Evolutionary conservation across 257 asterid genomes (phyloP).

Genomic region (Salvia miltiorrhiza): DNA sequence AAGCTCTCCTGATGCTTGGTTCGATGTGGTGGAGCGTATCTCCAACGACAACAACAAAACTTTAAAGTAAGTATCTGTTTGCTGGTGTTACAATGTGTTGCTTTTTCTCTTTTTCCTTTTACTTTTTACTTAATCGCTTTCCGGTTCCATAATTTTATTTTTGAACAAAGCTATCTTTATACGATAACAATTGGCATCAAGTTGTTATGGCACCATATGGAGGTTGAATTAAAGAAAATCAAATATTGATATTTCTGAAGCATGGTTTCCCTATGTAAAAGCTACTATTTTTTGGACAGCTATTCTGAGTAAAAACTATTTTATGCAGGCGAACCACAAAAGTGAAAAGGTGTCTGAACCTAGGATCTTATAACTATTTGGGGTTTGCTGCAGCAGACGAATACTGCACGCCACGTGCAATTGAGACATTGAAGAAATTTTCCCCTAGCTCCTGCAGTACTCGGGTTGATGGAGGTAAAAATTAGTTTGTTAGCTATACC

Average conservation of each 20-base stretch:
- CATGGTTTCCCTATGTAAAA: conserved; percentile 13
- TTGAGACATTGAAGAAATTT: conserved; percentile 79
- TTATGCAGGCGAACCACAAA: conserved; percentile 71
- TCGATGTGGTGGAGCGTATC: conserved; percentile 96
- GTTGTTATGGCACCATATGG: neutral
- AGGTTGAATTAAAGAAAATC: neutral
- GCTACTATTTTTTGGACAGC: conserved; percentile 6
- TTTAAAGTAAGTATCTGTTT: conserved; percentile 49
- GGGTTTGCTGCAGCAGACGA: conserved; percentile 99
- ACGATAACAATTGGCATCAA: neutral
- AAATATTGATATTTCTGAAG: neutral
- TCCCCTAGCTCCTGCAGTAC: conserved; percentile 91
- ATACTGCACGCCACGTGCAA: conserved; percentile 92
- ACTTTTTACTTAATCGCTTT: neutral
- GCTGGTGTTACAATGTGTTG: neutral
- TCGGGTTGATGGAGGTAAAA: conserved; percentile 93
- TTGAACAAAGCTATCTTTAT: neutral
- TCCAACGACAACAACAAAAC: conserved; percentile 92
- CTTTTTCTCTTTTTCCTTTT: neutral
- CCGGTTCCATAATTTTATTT: neutral
- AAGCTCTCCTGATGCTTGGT: conserved; percentile 99
- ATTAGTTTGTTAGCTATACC: conserved; percentile 9
- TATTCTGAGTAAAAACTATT: conserved; percentile 14
- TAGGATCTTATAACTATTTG: conserved; percentile 95
- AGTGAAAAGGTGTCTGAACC: conserved; percentile 77